phyloP scores from a whole-genome alignment of 2,329 filamentous ascomycete species.

The Arachnopeziza araneosa region DNA sequence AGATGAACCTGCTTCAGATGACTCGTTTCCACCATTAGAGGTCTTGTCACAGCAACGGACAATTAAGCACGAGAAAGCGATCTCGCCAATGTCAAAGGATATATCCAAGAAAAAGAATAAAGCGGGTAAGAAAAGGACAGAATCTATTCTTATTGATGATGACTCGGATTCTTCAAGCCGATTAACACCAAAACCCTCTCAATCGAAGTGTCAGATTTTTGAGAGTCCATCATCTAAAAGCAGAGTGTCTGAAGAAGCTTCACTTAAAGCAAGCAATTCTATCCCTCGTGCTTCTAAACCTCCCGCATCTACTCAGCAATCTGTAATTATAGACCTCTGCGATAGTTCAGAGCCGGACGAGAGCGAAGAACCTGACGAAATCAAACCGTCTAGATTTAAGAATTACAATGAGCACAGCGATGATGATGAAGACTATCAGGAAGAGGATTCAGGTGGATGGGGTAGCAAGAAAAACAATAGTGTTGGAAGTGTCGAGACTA shows the following conservation, averaged over 20 bases:
- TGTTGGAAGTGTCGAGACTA: constrained; percentile 6
- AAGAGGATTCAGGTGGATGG: constrained; percentile 11
- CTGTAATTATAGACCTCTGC: constrained; percentile 6
- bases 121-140: background rate
- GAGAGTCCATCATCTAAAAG: constrained; percentile 4
- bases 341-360: constrained; percentile 1
- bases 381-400: background rate
- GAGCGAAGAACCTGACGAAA: background rate
- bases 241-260: background rate
- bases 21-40: constrained; percentile 20
- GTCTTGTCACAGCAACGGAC: constrained; percentile 27
- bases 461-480: constrained; percentile 14
- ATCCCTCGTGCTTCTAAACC: background rate
- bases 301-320: constrained; percentile 16
- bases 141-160: constrained; percentile 3
- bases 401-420: constrained; percentile 3
- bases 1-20: constrained; percentile 13
- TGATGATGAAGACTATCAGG: constrained; percentile 6
- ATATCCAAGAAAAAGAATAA: constrained; percentile 5
- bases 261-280: background rate
- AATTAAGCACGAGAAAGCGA: constrained; percentile 20
- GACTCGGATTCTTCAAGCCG: constrained; percentile 10
- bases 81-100: background rate
- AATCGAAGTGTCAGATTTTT: constrained; percentile 7
- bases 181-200: constrained; percentile 18